phyloP scores from a whole-genome alignment of 2,329 filamentous ascomycete species.

The Madurella fahalii region DNA sequence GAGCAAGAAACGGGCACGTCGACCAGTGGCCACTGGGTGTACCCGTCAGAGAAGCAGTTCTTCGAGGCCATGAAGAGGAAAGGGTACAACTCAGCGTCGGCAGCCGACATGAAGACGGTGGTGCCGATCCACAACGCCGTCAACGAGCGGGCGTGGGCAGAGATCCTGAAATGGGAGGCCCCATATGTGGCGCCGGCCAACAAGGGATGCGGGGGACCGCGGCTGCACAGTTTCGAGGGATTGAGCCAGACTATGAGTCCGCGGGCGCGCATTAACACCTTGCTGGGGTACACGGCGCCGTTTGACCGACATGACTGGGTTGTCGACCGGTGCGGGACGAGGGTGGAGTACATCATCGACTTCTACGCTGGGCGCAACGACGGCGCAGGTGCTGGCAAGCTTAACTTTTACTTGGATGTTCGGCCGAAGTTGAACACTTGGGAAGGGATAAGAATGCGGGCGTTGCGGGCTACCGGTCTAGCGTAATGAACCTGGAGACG shows the following conservation, averaged over 20 bases:
- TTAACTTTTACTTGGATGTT: conserved; percentile 65
- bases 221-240: conserved; percentile 79
- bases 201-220: conserved; percentile 61
- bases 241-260: conserved; percentile 68
- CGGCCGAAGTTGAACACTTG: conserved; percentile 64
- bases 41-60: conserved; percentile 95
- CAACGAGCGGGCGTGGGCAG: conserved; percentile 91
- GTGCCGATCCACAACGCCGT: conserved; percentile 98
- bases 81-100: conserved; percentile 65
- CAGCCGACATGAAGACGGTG: conserved; percentile 80
- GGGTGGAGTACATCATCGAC: conserved; percentile 94
- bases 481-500: conserved; percentile 31
- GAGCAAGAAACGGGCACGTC: conserved; percentile 71
- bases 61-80: conserved; percentile 96
- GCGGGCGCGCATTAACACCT: conserved; percentile 73
- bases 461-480: conserved; percentile 47
- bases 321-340: conserved; percentile 81
- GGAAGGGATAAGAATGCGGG: conserved; percentile 66
- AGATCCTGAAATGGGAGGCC: conserved; percentile 86
- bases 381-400: conserved; percentile 36
- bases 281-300: conserved; percentile 83
- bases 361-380: conserved; percentile 75
- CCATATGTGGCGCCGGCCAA: conserved; percentile 51
- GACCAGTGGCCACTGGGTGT: conserved; percentile 85
- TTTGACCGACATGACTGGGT: conserved; percentile 99